A percentile compares a stretch with the other conserved stretches of the same genome.
phyloP scores from a whole-genome alignment of 805 yeast genomes.

The Pichia thaimueangensis region DNA sequence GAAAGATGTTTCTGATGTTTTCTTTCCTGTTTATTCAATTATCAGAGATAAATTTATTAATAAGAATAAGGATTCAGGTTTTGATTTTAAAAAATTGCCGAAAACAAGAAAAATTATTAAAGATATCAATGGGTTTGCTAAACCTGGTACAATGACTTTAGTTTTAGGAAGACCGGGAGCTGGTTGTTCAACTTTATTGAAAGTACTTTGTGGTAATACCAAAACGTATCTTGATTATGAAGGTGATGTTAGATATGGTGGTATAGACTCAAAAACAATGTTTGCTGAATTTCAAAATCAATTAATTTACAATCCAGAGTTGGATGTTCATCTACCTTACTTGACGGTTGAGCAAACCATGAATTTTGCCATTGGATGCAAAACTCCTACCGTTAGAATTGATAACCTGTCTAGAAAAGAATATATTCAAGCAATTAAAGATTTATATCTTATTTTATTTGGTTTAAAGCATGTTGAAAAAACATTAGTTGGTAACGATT shows the following conservation, averaged over 20 bases:
- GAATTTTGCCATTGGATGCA: constrained; percentile 47
- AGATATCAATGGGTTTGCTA: constrained; percentile 20
- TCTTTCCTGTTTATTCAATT: constrained; percentile 25
- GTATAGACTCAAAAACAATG: constrained; percentile 42
- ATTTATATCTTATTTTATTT: constrained; percentile 46
- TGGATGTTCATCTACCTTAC: constrained; percentile 50
- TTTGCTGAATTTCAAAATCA: constrained; percentile 38
- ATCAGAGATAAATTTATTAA: constrained; percentile 1
- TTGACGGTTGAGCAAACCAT: constrained; percentile 49
- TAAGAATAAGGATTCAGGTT: constrained; percentile 23
- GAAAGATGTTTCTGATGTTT: constrained; percentile 41
- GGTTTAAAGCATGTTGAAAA: constrained; percentile 55
- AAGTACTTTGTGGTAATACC: constrained; percentile 39
- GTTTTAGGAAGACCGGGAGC: constrained; percentile 58
- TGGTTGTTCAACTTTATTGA: constrained; percentile 53
- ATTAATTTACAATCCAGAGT: constrained; percentile 48
- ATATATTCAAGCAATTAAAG: constrained; percentile 38
- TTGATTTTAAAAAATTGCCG: constrained; percentile 14
- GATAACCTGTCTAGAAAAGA: constrained; percentile 35
- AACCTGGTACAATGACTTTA: constrained; percentile 49
- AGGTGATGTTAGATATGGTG: constrained; percentile 42
- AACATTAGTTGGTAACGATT: constrained; percentile 62
- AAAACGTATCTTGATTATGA: constrained; percentile 31
- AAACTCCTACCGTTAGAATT: constrained; percentile 44
- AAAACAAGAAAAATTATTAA: constrained; percentile 19